Evolutionary conservation across 1,284 basidiomycete genomes (phyloP), one percentile per base, ranked within the genome.

Genomic region (Moniliella sp.): DNA sequence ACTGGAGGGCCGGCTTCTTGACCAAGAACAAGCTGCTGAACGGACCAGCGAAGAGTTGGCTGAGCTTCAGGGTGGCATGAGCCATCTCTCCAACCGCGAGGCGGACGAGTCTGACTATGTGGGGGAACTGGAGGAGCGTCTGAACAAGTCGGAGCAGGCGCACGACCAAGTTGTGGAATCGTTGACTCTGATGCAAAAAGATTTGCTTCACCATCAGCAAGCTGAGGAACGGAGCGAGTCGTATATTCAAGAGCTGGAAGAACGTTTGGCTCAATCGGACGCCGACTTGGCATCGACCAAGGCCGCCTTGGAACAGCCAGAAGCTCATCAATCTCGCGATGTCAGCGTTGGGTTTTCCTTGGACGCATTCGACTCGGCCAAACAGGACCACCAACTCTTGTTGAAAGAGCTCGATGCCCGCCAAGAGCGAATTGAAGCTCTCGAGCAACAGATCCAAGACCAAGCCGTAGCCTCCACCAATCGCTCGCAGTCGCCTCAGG

Each of bases 51-150:
- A 83, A 49, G 70, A 46, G 9, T 39, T 91, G 4, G 75, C 77
- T 46, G 83, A 94, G 56, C 69, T 97, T 28, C 69, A 79, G 39
- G 62, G 70, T 17, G 68, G 86, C 27, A 67, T 91, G 30, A 69
- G 69, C 13, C 91, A 88, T 61, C 62, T 94, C 27, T 67, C 72
- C 2, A 84, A 91, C 57, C 69, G 86, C 34, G 88, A 94, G 61
- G 69, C 74, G 2, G 79, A 82, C 0, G 83, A 79, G 16, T 84
- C 94, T 68, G 78, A 75, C 1, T 93, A 94, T 61, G 76, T 93
- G 15, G 76, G 73, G 28, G 84, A 93, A 56, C 67, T 94, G 16
- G 86, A 97, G 61, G 73, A 76, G 45, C 82, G 81, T 61, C 73
- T 94, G 57, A 81, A 78, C 61, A 62, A 67, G 1, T 76, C 76